Evolutionary conservation across 176 grass and related monocot species (phyloP).

Genomic region (Avena eriantha): DNA sequence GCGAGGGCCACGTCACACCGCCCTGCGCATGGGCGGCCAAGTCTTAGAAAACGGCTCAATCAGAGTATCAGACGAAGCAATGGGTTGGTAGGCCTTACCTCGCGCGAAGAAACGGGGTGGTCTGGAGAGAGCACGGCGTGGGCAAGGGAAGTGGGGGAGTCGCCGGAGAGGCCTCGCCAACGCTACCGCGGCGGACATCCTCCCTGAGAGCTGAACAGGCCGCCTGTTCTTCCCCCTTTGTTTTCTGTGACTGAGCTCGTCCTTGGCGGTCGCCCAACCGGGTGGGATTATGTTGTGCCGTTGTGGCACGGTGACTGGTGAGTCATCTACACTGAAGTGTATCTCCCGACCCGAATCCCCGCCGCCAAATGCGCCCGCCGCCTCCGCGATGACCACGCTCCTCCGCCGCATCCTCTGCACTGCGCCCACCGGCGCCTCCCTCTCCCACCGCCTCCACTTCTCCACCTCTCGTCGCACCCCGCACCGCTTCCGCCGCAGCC

Average conservation of each 20-base stretch:
- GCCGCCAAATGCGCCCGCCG: conserved; percentile 35
- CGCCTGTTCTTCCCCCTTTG: conserved; percentile 24
- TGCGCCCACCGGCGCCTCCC: background rate
- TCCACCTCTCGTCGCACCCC: conserved; percentile 46
- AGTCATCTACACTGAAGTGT: background rate
- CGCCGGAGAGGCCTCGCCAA: conserved; percentile 56
- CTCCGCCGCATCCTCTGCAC: conserved; percentile 32
- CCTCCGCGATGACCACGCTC: conserved; percentile 42
- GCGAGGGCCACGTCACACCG: conserved; percentile 45
- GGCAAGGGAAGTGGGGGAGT: conserved; percentile 25
- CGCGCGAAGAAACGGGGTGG: conserved; percentile 43
- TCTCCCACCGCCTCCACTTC: conserved; percentile 38
- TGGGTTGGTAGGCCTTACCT: conserved; percentile 40
- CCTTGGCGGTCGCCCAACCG: background rate
- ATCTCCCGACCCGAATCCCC: background rate
- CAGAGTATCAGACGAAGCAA: background rate
- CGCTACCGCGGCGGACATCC: conserved; percentile 50
- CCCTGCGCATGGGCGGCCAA: conserved; percentile 42
- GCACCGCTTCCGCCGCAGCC: conserved; percentile 53
- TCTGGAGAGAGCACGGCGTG: background rate
- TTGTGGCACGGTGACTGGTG: background rate
- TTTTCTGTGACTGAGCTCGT: conserved; percentile 15
- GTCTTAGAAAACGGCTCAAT: background rate
- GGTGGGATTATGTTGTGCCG: background rate
- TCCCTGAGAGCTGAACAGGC: background rate